Evolutionary conservation across 2,329 filamentous ascomycete species (phyloP).

Genomic region (Botrytis squamosa): DNA sequence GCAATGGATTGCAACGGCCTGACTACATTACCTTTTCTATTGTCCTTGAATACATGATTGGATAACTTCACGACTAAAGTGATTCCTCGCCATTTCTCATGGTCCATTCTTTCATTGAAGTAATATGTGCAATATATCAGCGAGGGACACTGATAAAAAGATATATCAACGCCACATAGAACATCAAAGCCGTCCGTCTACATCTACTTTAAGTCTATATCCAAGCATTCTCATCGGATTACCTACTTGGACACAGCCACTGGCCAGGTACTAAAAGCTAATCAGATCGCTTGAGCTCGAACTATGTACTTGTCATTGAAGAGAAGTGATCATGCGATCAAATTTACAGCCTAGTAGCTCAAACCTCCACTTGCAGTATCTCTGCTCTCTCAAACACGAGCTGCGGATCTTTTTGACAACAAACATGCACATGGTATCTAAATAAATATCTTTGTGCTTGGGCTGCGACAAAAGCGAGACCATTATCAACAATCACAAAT

Average conservation of each 20-base stretch:
- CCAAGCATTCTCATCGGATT: not conserved
- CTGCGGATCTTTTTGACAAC: no score
- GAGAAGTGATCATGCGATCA: not conserved
- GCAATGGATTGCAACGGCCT: no score
- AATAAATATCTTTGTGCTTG: no score
- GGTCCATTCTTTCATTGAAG: not conserved
- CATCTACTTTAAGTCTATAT: not conserved
- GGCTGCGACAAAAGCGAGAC: no score
- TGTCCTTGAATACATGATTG: no score
- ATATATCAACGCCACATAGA: not conserved
- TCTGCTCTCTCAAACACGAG: not conserved
- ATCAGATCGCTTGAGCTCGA: not conserved
- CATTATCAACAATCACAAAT: no score
- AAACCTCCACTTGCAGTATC: not conserved
- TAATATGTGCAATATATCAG: not conserved
- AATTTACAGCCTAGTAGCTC: not conserved
- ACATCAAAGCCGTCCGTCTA: not conserved
- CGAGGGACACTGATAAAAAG: not conserved
- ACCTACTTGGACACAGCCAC: not conserved
- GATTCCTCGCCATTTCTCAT: not conserved
- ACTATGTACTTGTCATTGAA: not conserved
- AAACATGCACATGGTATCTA: no score
- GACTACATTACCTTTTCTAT: rapidly evolving
- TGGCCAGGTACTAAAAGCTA: not conserved
- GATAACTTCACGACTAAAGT: not conserved